Evolutionary conservation across 805 yeast genomes (phyloP), one percentile per base, ranked within the genome.

Genomic region (Tanozyma kutaoensis): DNA sequence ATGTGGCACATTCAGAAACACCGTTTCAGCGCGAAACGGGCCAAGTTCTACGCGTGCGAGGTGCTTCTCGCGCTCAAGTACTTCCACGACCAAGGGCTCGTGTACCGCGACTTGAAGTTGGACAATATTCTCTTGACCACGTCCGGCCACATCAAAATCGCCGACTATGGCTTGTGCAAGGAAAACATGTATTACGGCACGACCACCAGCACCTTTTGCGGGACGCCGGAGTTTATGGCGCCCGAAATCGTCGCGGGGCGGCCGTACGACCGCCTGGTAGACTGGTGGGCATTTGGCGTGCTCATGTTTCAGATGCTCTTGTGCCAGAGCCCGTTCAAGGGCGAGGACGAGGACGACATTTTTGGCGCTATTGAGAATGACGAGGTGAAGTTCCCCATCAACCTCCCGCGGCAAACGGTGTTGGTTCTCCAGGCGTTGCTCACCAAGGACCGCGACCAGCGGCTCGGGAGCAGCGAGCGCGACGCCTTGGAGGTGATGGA

Each of bases 271-370:
- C 73, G 93, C 45, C 79, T 91, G 22, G 98, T 91, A 29, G 99
- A 91, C 55, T 91, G 98, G 98, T 91, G 98, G 98, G 97, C 98
- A 1, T 84, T 86, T 62, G 99, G 99, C 31, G 97, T 91, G 16
- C 64, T 91, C 37, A 62, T 91, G 38, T 91, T 88, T 53, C 98
- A 91, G 55, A 91, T 91, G 99, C 62, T 91, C 31, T 64, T 91
- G 32, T 91, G 95, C 28, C 94, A 88, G 53, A 81, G 95, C 6
- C 99, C 99, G 20, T 91, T 91, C 58, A 77, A 88, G 39, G 98
- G 99, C 38, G 95, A 86, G 39, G 94, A 82, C 46, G 93, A 82
- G 45, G 97, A 91, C 46, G 98, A 91, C 55, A 85, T 91, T 20
- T 91, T 88, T 56, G 91, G 86, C 52, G 95, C 98, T 10, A 91